Evolutionary conservation across 306 rosid genomes (phyloP).

Genomic region (Citrullus colocynthis): DNA sequence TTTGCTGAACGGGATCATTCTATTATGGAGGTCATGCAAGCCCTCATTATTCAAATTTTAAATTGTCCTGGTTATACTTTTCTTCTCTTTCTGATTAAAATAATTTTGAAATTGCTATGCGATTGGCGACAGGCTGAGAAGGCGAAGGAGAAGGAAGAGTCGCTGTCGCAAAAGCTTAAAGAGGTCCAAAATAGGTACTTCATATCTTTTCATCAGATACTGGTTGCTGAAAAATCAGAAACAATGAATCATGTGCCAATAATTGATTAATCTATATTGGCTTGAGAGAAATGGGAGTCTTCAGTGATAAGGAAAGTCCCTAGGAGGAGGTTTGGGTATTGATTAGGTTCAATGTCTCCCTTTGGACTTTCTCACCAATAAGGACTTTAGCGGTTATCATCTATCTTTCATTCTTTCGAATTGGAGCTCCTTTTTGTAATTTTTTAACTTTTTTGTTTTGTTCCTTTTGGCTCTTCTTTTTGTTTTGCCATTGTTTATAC

Average conservation of each 20-base stretch:
- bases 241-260: background rate
- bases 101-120: constrained; percentile 16
- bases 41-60: constrained; percentile 5
- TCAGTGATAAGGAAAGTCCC: background rate
- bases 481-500: too few relatives aligned
- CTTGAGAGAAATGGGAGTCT: background rate
- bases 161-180: constrained; percentile 33
- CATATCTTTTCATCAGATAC: background rate
- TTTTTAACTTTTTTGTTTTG: too few relatives aligned
- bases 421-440: too few relatives aligned
- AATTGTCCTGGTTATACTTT: constrained; percentile 1
- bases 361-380: background rate
- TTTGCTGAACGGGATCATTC: constrained; percentile 93
- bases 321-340: background rate
- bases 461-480: too few relatives aligned
- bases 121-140: constrained; percentile 65
- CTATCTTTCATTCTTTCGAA: too few relatives aligned
- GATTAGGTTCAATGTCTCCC: background rate
- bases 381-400: too few relatives aligned
- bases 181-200: constrained; percentile 55
- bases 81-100: constrained; percentile 5
- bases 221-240: background rate
- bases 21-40: constrained; percentile 59
- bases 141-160: constrained; percentile 84
- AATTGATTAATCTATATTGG: background rate